A percentile compares a stretch with the other conserved stretches of the same genome.
phyloP scores from a whole-genome alignment of 495 filamentous ascomycete species.

The Podospora didyma region DNA sequence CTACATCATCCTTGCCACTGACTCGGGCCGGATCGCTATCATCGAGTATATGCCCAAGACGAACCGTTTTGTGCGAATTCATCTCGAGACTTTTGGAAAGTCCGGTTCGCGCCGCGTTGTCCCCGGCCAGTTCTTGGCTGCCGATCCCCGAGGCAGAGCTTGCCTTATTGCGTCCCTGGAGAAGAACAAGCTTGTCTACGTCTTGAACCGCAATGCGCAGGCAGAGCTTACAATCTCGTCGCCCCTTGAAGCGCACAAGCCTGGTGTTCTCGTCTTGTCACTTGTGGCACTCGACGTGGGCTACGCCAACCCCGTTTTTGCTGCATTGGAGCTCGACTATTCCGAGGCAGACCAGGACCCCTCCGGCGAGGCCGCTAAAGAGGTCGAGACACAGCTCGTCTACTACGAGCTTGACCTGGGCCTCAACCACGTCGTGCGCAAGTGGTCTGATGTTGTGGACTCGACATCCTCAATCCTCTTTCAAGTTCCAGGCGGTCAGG shows the following conservation, averaged over 20 bases:
- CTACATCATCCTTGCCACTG: slow-evolving; percentile 91
- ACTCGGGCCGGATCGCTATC: slow-evolving; percentile 91
- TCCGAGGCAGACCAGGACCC: slow-evolving; percentile 87
- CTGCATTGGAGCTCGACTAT: slow-evolving; percentile 90
- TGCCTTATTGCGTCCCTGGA: slow-evolving; percentile 91
- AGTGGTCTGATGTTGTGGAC: slow-evolving; percentile 92
- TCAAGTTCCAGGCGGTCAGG: slow-evolving; percentile 89
- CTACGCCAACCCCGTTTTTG: slow-evolving; percentile 95
- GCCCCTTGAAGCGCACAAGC: slow-evolving; percentile 93
- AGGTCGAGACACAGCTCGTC: slow-evolving; percentile 83
- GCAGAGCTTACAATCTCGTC: slow-evolving; percentile 95
- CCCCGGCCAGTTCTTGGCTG: slow-evolving; percentile 90
- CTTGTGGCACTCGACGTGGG: slow-evolving; percentile 86
- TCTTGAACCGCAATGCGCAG: slow-evolving; percentile 91
- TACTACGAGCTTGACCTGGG: slow-evolving; percentile 98
- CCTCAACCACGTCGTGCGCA: slow-evolving; percentile 92
- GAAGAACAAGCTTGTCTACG: slow-evolving; percentile 99
- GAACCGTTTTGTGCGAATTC: slow-evolving; percentile 84
- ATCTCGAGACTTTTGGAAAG: slow-evolving; percentile 96
- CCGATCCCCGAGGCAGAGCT: slow-evolving; percentile 91
- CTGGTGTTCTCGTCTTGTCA: slow-evolving; percentile 87
- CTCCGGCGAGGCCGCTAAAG: slow-evolving; percentile 73
- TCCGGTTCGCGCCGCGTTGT: slow-evolving; percentile 92
- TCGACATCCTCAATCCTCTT: slow-evolving; percentile 86
- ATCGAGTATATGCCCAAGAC: slow-evolving; percentile 85